These are phyloP conservation scores for Candida gigantensis DNA, from an alignment of 1,139 yeast genomes.

Conservation along the genomic window DNA sequence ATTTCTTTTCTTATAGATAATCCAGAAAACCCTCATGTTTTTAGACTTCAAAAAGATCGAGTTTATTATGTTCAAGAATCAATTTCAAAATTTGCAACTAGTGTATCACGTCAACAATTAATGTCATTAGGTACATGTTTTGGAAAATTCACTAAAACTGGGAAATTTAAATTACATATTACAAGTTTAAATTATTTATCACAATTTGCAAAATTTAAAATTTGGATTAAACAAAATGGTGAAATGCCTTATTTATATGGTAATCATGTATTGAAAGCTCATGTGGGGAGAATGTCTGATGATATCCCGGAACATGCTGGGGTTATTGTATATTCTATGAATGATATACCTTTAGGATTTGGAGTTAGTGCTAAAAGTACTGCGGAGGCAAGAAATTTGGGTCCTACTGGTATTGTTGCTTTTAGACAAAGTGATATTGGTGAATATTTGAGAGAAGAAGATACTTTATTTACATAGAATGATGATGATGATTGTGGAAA, in stretches of 20 bases:
- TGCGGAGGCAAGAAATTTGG: conserved; percentile 81
- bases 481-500: no score
- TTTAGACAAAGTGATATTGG: conserved; percentile 98
- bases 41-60: conserved; percentile 92
- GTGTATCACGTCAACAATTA: conserved; percentile 82
- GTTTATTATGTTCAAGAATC: conserved; percentile 88
- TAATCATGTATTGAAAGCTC: conserved; percentile 94
- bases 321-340: conserved; percentile 86
- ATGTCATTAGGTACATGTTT: conserved; percentile 93
- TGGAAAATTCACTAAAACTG: conserved; percentile 97
- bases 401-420: conserved; percentile 92
- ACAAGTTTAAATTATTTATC: conserved; percentile 85
- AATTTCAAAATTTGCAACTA: conserved; percentile 84
- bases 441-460: conserved; percentile 97
- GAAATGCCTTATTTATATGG: conserved; percentile 99
- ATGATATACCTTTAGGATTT: conserved; percentile 90
- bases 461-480: conserved; percentile 77
- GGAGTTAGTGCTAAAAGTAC: conserved; percentile 95
- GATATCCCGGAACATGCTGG: conserved; percentile 99
- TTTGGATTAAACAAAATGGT: conserved; percentile 96
- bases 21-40: conserved; percentile 88
- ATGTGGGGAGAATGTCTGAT: conserved; percentile 93
- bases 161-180: conserved; percentile 91
- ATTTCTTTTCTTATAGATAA: conserved; percentile 86
- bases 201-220: conserved; percentile 86